Conservation (phyloP, 2,329 filamentous ascomycete genomes). For the Aurifilum marmelostoma region DNA sequence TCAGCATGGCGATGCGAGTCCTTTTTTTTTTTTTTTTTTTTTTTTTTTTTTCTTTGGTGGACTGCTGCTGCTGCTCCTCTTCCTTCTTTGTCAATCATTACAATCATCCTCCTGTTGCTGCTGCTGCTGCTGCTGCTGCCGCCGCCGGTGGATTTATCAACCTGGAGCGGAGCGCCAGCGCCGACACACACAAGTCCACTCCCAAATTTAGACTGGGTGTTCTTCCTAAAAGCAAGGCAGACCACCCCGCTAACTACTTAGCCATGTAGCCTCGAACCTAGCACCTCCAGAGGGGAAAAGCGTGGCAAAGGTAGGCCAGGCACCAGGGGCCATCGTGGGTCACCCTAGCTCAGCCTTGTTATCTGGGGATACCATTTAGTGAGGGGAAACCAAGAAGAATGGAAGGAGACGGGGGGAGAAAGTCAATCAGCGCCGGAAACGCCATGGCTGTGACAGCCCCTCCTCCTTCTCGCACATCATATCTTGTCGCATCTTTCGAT, state of each 20-base stretch:
- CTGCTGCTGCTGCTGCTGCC: not conserved
- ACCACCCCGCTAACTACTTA: too few relatives aligned
- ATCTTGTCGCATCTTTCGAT: not conserved
- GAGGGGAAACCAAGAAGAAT: not conserved
- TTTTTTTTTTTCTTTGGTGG: too few relatives aligned
- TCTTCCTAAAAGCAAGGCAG: too few relatives aligned
- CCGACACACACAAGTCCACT: too few relatives aligned
- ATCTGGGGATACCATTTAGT: not conserved
- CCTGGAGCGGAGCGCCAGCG: too few relatives aligned
- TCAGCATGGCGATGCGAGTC: too few relatives aligned
- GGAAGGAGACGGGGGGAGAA: not conserved
- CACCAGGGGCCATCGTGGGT: not conserved
- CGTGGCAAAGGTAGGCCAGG: not conserved
- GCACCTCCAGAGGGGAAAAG: not conserved
- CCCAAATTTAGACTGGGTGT: constrained; percentile 7
- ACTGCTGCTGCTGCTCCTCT: not conserved
- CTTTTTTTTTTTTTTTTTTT: too few relatives aligned
- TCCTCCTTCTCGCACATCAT: not conserved
- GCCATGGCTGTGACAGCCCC: not conserved
- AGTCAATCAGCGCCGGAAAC: not conserved
- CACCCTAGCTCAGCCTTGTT: not conserved
- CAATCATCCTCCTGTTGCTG: too few relatives aligned
- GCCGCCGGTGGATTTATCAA: not conserved
- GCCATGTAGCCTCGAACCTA: not conserved
- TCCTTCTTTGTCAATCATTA: not conserved